phyloP scores from a whole-genome alignment of 2,329 filamentous ascomycete genomes.

The Exophiala oligosperma region DNA sequence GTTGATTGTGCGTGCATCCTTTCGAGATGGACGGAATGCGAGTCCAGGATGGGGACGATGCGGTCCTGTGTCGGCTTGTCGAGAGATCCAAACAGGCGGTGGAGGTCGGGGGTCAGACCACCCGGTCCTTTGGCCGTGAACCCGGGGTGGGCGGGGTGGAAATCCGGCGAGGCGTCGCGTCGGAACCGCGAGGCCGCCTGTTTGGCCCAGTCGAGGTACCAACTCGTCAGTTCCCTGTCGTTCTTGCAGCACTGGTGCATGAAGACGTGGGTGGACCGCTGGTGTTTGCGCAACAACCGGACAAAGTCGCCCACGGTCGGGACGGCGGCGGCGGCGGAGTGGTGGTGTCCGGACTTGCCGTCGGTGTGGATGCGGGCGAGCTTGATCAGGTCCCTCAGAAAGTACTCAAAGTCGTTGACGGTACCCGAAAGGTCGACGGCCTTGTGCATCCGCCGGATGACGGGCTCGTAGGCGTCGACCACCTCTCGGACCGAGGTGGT shows the following conservation, averaged over 20 bases:
- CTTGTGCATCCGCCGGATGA: constrained; percentile 71
- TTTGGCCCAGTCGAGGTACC: constrained; percentile 63
- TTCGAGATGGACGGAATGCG: constrained; percentile 61
- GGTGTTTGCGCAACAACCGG: constrained; percentile 63
- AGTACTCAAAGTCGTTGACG: constrained; percentile 64
- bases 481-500: constrained; percentile 66
- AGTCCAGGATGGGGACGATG: constrained; percentile 57
- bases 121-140: constrained; percentile 37
- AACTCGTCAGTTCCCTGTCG: constrained; percentile 64
- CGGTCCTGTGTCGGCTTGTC: constrained; percentile 45
- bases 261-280: constrained; percentile 65
- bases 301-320: constrained; percentile 74
- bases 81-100: constrained; percentile 49
- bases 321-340: constrained; percentile 26
- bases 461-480: constrained; percentile 69
- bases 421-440: constrained; percentile 70
- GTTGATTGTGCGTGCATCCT: constrained; percentile 56
- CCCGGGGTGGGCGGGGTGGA: constrained; percentile 29
- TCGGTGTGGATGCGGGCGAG: constrained; percentile 42
- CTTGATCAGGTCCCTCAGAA: constrained; percentile 71
- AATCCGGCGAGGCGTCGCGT: constrained; percentile 11
- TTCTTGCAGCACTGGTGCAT: constrained; percentile 68
- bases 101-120: constrained; percentile 43
- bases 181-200: constrained; percentile 59
- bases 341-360: constrained; percentile 29